Evolutionary conservation across 352 stramenopile genomes (phyloP).

Genomic region (Peronospora belbahrii): DNA sequence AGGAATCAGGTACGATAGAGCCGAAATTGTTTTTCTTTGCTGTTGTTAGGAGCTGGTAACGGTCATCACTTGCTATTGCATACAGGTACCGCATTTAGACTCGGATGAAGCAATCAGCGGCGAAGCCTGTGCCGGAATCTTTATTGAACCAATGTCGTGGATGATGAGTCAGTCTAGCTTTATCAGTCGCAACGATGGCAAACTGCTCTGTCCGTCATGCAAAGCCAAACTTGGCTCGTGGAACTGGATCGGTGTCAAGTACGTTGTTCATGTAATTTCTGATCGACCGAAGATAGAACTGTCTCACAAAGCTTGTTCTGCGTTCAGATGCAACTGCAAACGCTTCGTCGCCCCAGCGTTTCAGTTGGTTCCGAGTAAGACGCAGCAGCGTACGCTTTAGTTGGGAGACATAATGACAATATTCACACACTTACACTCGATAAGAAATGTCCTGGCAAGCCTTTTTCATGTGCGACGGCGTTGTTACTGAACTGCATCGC

Average conservation of each 20-base stretch:
- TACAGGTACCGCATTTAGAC: conserved; percentile 18
- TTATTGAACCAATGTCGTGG: conserved; percentile 63
- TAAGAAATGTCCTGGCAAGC: not conserved
- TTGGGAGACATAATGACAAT: not conserved
- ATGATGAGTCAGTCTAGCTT: conserved; percentile 35
- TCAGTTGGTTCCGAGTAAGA: conserved; percentile 47
- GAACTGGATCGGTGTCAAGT: conserved; percentile 75
- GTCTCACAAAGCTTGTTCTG: not conserved
- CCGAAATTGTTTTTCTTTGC: not conserved
- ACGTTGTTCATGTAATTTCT: conserved; percentile 9
- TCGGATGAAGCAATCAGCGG: conserved; percentile 1
- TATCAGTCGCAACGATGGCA: conserved; percentile 37
- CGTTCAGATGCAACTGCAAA: conserved; percentile 48
- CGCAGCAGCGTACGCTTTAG: conserved; percentile 29
- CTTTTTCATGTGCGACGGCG: too few relatives aligned
- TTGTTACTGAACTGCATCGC: not conserved
- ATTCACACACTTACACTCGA: too few relatives aligned
- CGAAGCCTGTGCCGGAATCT: conserved; percentile 24
- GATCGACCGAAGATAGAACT: not conserved
- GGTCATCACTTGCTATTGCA: not conserved
- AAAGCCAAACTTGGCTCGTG: conserved; percentile 67
- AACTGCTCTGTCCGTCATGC: conserved; percentile 58
- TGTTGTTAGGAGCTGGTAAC: not conserved
- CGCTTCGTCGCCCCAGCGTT: conserved; percentile 48
- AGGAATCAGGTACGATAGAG: conserved; percentile 36